Percentiles rank a stretch among this genome's conserved stretches.
Evolutionary conservation across 2,329 filamentous ascomycete species (phyloP).

Genomic region (Epichloe uncinata): DNA sequence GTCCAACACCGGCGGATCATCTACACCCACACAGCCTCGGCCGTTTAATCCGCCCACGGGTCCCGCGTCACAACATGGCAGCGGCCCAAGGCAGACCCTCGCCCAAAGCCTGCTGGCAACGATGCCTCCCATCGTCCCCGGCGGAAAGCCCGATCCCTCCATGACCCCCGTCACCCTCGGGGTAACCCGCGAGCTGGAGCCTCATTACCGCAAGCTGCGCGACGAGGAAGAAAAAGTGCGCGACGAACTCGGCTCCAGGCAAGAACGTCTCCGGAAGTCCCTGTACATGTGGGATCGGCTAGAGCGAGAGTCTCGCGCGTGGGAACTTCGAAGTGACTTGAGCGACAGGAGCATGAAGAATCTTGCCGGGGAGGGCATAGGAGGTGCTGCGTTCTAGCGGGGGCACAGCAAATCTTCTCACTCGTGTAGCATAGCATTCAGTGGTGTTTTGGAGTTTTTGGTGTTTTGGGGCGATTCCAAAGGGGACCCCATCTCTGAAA

Average conservation of each 20-base stretch:
- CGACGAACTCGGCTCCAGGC: slow-evolving; percentile 37
- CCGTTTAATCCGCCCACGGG: slow-evolving; percentile 47
- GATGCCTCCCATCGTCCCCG: slow-evolving; percentile 37
- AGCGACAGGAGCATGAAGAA: slow-evolving; percentile 44
- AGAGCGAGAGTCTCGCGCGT: slow-evolving; percentile 39
- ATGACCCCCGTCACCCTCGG: slow-evolving; percentile 31
- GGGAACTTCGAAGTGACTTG: slow-evolving; percentile 42
- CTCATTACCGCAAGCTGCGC: slow-evolving; percentile 38
- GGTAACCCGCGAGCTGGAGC: slow-evolving; percentile 39
- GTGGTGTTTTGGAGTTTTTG: no score
- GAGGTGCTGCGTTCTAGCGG: slow-evolving; percentile 38
- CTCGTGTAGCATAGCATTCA: neutral
- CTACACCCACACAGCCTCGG: slow-evolving; percentile 27
- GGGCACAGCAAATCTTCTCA: no score
- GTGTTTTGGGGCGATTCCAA: no score
- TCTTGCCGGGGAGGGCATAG: slow-evolving; percentile 40
- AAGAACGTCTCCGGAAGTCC: slow-evolving; percentile 40
- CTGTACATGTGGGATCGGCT: slow-evolving; percentile 40
- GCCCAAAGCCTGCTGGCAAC: slow-evolving; percentile 38
- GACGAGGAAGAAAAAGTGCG: slow-evolving; percentile 46
- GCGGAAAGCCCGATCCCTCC: slow-evolving; percentile 39
- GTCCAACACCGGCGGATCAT: slow-evolving; percentile 20
- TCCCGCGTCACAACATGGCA: slow-evolving; percentile 28
- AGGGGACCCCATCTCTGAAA: no score
- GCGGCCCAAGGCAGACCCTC: slow-evolving; percentile 29